These are phyloP conservation scores for Xylaria sp. DNA, from an alignment of 2,329 filamentous ascomycete genomes.

Conservation along the genomic window DNA sequence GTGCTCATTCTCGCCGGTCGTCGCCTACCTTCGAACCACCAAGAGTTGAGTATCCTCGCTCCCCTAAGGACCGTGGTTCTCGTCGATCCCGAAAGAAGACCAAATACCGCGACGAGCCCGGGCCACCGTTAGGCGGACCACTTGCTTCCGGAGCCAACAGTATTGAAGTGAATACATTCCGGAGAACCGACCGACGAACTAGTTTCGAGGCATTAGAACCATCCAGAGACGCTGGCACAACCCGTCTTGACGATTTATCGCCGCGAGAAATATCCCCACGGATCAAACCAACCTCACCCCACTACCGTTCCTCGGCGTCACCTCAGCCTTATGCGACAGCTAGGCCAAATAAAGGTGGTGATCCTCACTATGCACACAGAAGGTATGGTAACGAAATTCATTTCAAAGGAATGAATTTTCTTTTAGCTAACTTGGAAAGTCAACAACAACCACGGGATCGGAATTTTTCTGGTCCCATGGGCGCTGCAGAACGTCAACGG, in stretches of 20 bases:
- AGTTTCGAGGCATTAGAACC: slow-evolving; percentile 44
- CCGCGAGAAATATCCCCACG: slow-evolving; percentile 61
- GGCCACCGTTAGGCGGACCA: slow-evolving; percentile 45
- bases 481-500: slow-evolving; percentile 41
- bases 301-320: slow-evolving; percentile 64
- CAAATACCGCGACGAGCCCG: slow-evolving; percentile 48
- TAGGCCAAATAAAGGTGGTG: slow-evolving; percentile 57
- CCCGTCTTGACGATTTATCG: slow-evolving; percentile 46
- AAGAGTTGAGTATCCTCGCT: slow-evolving; percentile 35
- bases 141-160: slow-evolving; percentile 55
- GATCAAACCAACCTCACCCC: slow-evolving; percentile 57
- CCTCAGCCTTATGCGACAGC: slow-evolving; percentile 64
- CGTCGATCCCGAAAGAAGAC: slow-evolving; percentile 44
- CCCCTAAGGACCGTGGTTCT: slow-evolving; percentile 38
- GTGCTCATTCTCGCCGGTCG: slow-evolving; percentile 36
- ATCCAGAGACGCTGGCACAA: slow-evolving; percentile 45
- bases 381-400: slow-evolving; percentile 34
- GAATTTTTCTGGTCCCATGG: background rate
- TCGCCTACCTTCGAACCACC: slow-evolving; percentile 35
- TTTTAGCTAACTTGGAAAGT: slow-evolving; percentile 44
- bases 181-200: slow-evolving; percentile 46
- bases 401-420: slow-evolving; percentile 6
- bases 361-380: slow-evolving; percentile 50
- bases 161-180: slow-evolving; percentile 56
- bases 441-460: slow-evolving; percentile 20